Base-by-base conservation (phyloP, 2,329 filamentous ascomycete genomes). In the Huntiella savannae region DNA sequence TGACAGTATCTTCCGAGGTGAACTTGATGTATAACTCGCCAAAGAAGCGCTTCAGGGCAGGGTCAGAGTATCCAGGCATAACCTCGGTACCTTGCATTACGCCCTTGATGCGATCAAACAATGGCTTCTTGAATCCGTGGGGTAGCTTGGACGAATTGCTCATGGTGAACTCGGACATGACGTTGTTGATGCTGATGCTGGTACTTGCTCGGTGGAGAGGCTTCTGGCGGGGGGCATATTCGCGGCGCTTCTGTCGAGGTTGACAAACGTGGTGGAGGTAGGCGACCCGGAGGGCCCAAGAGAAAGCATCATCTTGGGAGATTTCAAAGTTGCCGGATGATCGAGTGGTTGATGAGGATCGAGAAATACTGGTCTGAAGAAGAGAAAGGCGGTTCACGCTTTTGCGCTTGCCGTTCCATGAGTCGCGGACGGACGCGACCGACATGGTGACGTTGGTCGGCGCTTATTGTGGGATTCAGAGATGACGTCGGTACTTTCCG, bases 211-310 rank as follows among this genome's bases (percentile, higher is more conserved):
- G 66, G 5, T 71, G 65, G 51, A 75, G 71, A 47, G 74, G 72
- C 55, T 75, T 77, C 10, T 22, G 7, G 10, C 40, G 40, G 6
- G 34, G 43, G 43, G 79, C 65, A 71, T 86, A 92, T 65, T 94
- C 85, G 57, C 88, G 82, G 58, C 85, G 77, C 63, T 88, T 91
- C 56, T 83, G 74, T 57, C 86, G 82, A 52, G 91, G 88, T 60
- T 94, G 86, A 45, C 98, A 73, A 39, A 96, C 77, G 62, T 98
- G 92, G 62, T 88, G 73, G 49, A 98, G 80, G 62, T 85, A 95
- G 54, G 88, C 88, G 54, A 83, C 79, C 52, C 91, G 82, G 46
- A 98, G 75, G 55, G 87, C 86, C 63, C 85, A 94, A 52, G 78
- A 82, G 64, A 92, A 94, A 58, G 85, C 87, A 63, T 95, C 85